A percentile compares a stretch with the other conserved stretches of the same genome.
Conservation (phyloP, 2,329 filamentous ascomycete genomes). For the Diaporthe nobilis region DNA sequence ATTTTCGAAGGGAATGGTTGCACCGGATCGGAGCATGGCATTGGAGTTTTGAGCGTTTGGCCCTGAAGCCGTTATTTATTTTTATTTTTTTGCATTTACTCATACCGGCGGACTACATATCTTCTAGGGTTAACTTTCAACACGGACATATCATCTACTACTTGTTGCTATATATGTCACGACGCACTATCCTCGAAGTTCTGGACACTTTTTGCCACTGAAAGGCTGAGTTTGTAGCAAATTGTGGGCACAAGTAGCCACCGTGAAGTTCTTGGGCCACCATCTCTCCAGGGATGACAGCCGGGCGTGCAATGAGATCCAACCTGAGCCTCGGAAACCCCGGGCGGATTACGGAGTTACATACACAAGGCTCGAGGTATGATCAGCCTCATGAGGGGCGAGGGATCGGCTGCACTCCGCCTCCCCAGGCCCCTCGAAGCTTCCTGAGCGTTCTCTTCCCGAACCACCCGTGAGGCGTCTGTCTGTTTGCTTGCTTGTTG, state of each 20-base stretch:
- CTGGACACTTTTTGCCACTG: not conserved
- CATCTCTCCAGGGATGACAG: not conserved
- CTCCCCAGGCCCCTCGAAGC: not conserved
- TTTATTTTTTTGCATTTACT: slow-evolving; percentile 5
- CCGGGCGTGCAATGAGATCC: not conserved
- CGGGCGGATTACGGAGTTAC: slow-evolving; percentile 2
- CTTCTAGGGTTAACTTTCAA: not conserved
- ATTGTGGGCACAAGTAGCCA: not conserved
- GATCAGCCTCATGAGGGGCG: not conserved
- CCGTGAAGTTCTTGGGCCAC: not conserved
- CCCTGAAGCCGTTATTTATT: not conserved
- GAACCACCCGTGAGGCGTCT: not conserved
- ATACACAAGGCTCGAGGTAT: not conserved
- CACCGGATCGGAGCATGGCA: slow-evolving; percentile 14
- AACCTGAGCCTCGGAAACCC: not conserved
- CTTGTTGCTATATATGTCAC: not conserved
- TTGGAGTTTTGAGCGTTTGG: slow-evolving; percentile 16
- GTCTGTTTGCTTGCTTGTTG: not conserved
- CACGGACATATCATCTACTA: not conserved
- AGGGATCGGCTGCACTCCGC: not conserved
- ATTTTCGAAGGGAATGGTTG: not conserved
- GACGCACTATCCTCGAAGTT: too few relatives aligned
- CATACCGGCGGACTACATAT: not conserved
- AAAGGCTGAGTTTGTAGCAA: not conserved
- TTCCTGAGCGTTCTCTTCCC: not conserved